Percentiles rank a stretch among this genome's conserved stretches.
Conservation (phyloP, 495 filamentous ascomycete genomes). For the Hypomontagnella monticulosa region DNA sequence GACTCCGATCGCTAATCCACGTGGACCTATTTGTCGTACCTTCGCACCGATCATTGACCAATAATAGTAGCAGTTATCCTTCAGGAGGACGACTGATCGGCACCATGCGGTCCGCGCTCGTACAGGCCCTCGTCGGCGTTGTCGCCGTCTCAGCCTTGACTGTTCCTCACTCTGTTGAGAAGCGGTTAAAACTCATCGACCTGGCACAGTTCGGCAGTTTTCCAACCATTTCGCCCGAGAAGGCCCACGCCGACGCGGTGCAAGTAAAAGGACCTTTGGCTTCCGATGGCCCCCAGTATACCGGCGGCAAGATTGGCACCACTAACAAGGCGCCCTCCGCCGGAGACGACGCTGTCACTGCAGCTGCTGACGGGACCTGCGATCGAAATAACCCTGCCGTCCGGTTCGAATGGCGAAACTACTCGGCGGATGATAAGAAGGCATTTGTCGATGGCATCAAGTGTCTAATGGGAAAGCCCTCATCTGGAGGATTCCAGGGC, state of each 20-base stretch:
- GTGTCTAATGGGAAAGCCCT: constrained; percentile 49
- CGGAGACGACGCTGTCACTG: constrained; percentile 8
- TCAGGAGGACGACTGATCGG: constrained; percentile 15
- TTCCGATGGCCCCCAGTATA: constrained; percentile 24
- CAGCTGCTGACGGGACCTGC: constrained; percentile 29
- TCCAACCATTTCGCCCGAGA: constrained; percentile 35
- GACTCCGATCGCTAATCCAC: constrained; percentile 6
- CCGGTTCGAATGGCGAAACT: constrained; percentile 49
- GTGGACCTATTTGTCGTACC: constrained; percentile 16
- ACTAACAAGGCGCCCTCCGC: constrained; percentile 14
- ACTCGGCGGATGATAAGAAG: constrained; percentile 35
- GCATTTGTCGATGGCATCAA: constrained; percentile 49
- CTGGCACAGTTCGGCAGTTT: constrained; percentile 42
- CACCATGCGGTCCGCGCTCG: constrained; percentile 42
- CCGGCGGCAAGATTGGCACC: neutral
- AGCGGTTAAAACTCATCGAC: constrained; percentile 37
- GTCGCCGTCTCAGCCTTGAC: constrained; percentile 42
- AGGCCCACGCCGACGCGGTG: constrained; percentile 32
- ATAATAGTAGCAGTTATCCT: constrained; percentile 23
- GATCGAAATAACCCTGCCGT: constrained; percentile 42
- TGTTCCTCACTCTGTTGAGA: constrained; percentile 29
- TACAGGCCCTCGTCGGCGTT: constrained; percentile 43
- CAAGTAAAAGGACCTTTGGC: neutral
- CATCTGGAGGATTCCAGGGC: constrained; percentile 41
- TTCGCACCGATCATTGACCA: constrained; percentile 7